Evolutionary conservation across 129 eudicot species (phyloP).

Genomic region (Arctium lappa): DNA sequence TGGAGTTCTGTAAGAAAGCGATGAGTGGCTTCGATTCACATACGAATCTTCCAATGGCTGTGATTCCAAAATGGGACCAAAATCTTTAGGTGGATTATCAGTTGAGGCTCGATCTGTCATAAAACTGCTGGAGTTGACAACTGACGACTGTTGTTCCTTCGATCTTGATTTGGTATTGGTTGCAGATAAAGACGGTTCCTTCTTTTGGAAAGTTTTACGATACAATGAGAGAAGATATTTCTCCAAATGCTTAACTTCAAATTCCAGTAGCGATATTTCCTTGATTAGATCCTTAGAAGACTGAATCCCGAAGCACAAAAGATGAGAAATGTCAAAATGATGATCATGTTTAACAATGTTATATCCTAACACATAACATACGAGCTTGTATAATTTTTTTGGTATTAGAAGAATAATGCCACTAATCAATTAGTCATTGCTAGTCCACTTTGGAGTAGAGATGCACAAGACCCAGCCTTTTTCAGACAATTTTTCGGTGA

Average conservation of each 20-base stretch:
- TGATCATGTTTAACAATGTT: background rate
- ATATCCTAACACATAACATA: background rate
- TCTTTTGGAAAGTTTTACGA: constrained; percentile 45
- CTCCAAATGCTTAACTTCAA: constrained; percentile 73
- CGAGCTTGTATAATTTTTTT: background rate
- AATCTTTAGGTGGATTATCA: constrained; percentile 26
- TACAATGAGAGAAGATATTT: constrained; percentile 73
- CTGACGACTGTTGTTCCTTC: constrained; percentile 22
- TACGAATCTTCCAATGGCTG: constrained; percentile 42
- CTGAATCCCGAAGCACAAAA: constrained; percentile 35
- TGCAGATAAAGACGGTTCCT: constrained; percentile 28
- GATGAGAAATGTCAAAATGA: constrained; percentile 3
- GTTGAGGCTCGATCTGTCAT: constrained; percentile 22
- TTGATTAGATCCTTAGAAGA: constrained; percentile 69
- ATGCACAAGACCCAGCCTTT: background rate
- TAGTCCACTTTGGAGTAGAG: too few species aligned
- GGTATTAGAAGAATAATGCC: background rate
- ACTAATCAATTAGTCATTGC: background rate
- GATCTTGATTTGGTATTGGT: constrained; percentile 24
- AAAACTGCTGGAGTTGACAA: constrained; percentile 11
- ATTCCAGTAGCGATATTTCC: constrained; percentile 69
- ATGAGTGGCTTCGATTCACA: constrained; percentile 71
- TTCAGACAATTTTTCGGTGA: background rate
- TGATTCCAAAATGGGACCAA: constrained; percentile 31
- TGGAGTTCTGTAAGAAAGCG: constrained; percentile 66